A percentile compares a stretch with the other conserved stretches of the same genome.
These are phyloP conservation scores for Komagataella pastoris DNA, from an alignment of 805 yeast species.

Conservation along the genomic window DNA sequence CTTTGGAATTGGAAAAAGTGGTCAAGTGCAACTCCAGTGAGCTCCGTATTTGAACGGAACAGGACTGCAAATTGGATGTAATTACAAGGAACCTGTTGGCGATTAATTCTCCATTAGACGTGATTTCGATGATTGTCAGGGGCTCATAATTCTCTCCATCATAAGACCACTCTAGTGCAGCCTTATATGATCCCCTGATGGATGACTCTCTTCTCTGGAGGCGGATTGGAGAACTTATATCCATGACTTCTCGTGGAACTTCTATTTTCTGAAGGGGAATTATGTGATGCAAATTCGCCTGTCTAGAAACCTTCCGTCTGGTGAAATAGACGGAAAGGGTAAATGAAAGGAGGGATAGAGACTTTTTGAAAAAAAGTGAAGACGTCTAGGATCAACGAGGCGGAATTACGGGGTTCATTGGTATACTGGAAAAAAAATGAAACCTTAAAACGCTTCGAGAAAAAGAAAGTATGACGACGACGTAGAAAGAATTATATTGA, in stretches of 20 bases:
- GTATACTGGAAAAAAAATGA: not conserved
- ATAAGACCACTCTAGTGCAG: conserved; percentile 11
- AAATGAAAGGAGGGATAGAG: not conserved
- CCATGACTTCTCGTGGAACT: not conserved
- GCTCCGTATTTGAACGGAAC: conserved; percentile 11
- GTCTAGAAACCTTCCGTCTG: not conserved
- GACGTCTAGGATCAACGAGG: not conserved
- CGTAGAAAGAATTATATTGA: not conserved
- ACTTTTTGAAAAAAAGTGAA: not conserved
- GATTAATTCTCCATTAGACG: conserved; percentile 13
- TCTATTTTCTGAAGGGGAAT: not conserved
- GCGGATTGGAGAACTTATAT: not conserved
- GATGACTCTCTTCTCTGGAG: not conserved
- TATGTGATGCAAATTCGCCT: not conserved
- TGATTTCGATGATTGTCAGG: conserved; percentile 10
- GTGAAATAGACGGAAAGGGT: not conserved
- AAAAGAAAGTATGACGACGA: not conserved
- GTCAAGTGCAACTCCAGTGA: conserved; percentile 28
- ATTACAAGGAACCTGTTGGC: conserved; percentile 10
- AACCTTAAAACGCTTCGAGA: not conserved
- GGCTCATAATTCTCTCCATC: conserved; percentile 4
- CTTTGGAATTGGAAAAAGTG: conserved; percentile 24
- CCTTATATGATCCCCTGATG: conserved; percentile 1
- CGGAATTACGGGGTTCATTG: not conserved
- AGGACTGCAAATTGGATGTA: conserved; percentile 14